Evolutionary conservation across 768 basidiomycete genomes (phyloP).

Genomic region (Dacryopinax spathularia): DNA sequence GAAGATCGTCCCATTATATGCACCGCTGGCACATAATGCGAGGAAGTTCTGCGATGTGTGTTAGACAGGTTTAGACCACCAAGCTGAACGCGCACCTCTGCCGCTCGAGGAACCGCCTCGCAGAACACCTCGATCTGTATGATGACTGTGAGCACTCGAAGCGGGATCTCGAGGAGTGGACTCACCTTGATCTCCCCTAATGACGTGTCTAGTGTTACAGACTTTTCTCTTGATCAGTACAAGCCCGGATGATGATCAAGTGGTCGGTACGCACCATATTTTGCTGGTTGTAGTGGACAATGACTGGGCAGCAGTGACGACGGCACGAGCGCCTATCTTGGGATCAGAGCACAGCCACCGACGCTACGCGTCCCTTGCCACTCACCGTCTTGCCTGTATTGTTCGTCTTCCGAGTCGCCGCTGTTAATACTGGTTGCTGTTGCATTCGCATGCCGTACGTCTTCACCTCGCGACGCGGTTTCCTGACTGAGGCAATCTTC

Average conservation of each 20-base stretch:
- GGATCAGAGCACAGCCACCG: neutral
- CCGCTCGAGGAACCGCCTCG: constrained; percentile 87
- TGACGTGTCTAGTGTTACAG: constrained; percentile 88
- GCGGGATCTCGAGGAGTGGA: neutral
- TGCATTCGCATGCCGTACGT: neutral
- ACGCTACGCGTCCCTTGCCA: neutral
- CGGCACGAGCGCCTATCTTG: neutral
- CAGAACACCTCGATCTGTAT: constrained; percentile 88
- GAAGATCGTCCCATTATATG: constrained; percentile 73
- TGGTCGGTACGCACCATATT: too few relatives aligned
- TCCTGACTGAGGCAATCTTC: neutral
- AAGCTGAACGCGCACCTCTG: constrained; percentile 50
- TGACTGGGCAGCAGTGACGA: too few relatives aligned
- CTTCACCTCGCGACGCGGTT: neutral
- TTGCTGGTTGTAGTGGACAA: too few relatives aligned
- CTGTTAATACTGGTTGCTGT: neutral
- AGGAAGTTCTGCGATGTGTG: constrained; percentile 64
- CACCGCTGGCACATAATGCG: constrained; percentile 78
- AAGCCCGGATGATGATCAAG: too few relatives aligned
- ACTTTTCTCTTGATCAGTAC: constrained; percentile 39
- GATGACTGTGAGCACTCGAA: constrained; percentile 1
- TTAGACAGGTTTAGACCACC: constrained; percentile 5
- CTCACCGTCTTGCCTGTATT: neutral
- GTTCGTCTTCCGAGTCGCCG: neutral
- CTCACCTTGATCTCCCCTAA: constrained; percentile 84